These are phyloP conservation scores for Globisporangium apiculatum DNA, from an alignment of 352 stramenopile genomes.

Conservation along the genomic window DNA sequence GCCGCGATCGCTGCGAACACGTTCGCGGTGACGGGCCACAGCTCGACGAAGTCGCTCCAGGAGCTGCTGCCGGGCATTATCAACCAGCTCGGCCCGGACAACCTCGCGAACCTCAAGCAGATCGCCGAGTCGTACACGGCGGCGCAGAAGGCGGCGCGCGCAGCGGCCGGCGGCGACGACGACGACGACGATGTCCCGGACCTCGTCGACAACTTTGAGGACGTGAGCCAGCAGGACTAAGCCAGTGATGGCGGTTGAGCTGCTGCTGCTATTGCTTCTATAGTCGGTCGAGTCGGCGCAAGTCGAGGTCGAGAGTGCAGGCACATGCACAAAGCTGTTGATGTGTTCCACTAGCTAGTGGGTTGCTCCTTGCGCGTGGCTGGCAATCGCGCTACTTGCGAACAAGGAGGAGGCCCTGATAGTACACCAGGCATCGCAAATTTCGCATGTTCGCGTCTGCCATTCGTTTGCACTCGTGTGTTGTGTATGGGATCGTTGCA, in stretches of 20 bases:
- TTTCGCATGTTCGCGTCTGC: slow-evolving; percentile 9
- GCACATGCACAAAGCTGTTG: slow-evolving; percentile 4
- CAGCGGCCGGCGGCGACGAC: slow-evolving; percentile 61
- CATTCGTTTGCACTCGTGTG: neutral
- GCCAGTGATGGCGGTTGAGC: slow-evolving; percentile 3
- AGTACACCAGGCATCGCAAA: slow-evolving; percentile 54
- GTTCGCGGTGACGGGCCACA: slow-evolving; percentile 94
- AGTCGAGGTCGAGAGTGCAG: neutral
- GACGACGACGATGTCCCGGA: slow-evolving; percentile 96
- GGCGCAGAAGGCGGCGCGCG: slow-evolving; percentile 73
- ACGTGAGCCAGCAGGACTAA: slow-evolving; percentile 91
- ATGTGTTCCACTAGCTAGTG: slow-evolving; percentile 21
- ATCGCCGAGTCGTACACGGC: slow-evolving; percentile 88
- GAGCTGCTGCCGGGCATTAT: slow-evolving; percentile 98
- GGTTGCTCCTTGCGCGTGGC: slow-evolving; percentile 5
- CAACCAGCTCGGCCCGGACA: slow-evolving; percentile 97
- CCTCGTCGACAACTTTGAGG: slow-evolving; percentile 98
- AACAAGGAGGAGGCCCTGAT: slow-evolving; percentile 32
- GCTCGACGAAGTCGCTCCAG: slow-evolving; percentile 96
- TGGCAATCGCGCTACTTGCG: slow-evolving; percentile 29
- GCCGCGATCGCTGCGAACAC: slow-evolving; percentile 97
- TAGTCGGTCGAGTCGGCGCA: neutral
- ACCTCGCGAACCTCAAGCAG: slow-evolving; percentile 93
- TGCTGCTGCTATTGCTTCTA: too few species aligned
- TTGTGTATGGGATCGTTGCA: too few species aligned